phyloP scores from a whole-genome alignment of 2,329 filamentous ascomycete genomes.

The Cladophialophora carrionii region DNA sequence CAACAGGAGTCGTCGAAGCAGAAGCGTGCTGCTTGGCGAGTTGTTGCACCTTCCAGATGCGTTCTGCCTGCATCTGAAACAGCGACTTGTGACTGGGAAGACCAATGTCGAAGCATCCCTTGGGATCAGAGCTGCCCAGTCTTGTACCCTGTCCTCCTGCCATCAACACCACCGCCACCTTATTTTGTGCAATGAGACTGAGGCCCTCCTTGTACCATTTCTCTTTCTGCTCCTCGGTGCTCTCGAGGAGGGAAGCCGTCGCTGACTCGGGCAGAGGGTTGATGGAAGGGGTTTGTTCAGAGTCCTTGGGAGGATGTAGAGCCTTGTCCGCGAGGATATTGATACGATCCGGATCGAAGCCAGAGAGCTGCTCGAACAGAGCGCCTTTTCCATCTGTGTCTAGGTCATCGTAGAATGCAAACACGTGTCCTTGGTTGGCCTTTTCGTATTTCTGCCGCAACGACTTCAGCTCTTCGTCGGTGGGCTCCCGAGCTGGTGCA shows the following conservation, averaged over 20 bases:
- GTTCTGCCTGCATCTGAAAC: conserved; percentile 96
- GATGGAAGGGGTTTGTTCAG: conserved; percentile 59
- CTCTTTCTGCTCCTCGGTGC: conserved; percentile 73
- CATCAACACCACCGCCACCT: conserved; percentile 88
- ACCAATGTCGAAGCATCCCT: conserved; percentile 96
- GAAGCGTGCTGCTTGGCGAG: conserved; percentile 73
- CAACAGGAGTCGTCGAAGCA: conserved; percentile 60
- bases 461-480: conserved; percentile 66
- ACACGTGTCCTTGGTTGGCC: conserved; percentile 79
- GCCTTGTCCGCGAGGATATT: conserved; percentile 83
- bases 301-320: conserved; percentile 71
- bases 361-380: conserved; percentile 78
- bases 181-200: conserved; percentile 67
- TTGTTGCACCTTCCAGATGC: conserved; percentile 82
- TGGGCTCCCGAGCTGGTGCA: conserved; percentile 55
- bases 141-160: conserved; percentile 95
- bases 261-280: conserved; percentile 87
- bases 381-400: conserved; percentile 70
- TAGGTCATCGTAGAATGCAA: conserved; percentile 84
- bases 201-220: conserved; percentile 79
- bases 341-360: conserved; percentile 83
- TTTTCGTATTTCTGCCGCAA: conserved; percentile 73
- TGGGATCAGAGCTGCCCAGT: conserved; percentile 90
- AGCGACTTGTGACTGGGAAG: conserved; percentile 90
- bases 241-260: conserved; percentile 89